Evolutionary conservation across 176 grass and related monocot species (phyloP).

Genomic region (Typha latifolia): DNA sequence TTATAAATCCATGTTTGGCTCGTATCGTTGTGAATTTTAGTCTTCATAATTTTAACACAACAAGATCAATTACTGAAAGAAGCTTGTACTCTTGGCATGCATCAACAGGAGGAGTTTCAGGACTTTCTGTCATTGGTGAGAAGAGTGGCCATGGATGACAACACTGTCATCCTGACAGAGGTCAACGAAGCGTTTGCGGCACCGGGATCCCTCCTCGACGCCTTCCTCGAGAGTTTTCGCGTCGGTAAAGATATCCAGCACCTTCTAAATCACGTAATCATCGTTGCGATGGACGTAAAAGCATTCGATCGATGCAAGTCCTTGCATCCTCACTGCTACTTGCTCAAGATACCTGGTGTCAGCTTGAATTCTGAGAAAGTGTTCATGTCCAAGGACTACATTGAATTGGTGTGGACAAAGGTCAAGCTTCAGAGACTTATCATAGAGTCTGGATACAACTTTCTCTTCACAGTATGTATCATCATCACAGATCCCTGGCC

Average conservation of each 20-base stretch:
- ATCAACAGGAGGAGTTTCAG: slow-evolving; percentile 18
- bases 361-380: slow-evolving; percentile 46
- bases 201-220: slow-evolving; percentile 52
- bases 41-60: too few species aligned
- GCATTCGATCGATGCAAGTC: slow-evolving; percentile 36
- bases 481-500: background rate
- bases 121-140: slow-evolving; percentile 21
- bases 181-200: slow-evolving; percentile 54
- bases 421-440: slow-evolving; percentile 46
- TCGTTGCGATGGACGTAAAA: slow-evolving; percentile 56
- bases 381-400: slow-evolving; percentile 54
- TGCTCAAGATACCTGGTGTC: slow-evolving; percentile 24
- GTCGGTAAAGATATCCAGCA: slow-evolving; percentile 43
- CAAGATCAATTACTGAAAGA: too few species aligned
- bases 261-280: slow-evolving; percentile 46
- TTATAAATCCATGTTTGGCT: too few species aligned
- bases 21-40: too few species aligned
- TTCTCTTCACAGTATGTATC: slow-evolving; percentile 55
- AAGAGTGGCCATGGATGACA: slow-evolving; percentile 38
- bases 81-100: too few species aligned
- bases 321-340: slow-evolving; percentile 59
- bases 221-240: slow-evolving; percentile 75
- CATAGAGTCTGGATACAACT: slow-evolving; percentile 71
- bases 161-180: slow-evolving; percentile 71
- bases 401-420: slow-evolving; percentile 74